Conservation (phyloP, 106 monocot genomes). For the Dendrobium chrysotoxum region DNA sequence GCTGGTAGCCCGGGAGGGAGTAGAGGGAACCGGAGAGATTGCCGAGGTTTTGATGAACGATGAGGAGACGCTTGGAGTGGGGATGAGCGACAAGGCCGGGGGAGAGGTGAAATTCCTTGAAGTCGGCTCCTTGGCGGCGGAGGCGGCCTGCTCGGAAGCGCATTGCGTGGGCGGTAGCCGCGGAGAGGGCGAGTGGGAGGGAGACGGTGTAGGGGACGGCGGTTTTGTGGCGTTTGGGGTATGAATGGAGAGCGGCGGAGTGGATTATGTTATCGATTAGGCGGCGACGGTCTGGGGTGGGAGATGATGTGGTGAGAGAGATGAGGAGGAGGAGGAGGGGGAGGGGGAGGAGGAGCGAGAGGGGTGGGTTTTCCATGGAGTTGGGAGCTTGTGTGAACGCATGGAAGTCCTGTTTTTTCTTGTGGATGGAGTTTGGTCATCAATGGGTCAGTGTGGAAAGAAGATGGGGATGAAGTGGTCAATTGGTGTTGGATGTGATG, state of each 20-base stretch:
- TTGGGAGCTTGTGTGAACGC: background rate
- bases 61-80: conserved; percentile 24
- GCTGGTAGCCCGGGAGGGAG: conserved; percentile 19
- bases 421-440: no score
- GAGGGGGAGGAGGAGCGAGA: conserved; percentile 10
- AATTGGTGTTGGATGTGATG: no score
- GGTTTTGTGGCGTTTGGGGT: conserved; percentile 27
- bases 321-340: conserved; percentile 8
- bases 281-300: conserved; percentile 5
- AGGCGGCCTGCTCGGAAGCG: conserved; percentile 44
- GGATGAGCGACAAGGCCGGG: conserved; percentile 30
- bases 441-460: no score
- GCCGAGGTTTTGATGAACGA: conserved; percentile 37
- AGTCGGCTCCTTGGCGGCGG: conserved; percentile 23
- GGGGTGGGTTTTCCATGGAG: conserved; percentile 4
- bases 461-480: no score
- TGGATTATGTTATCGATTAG: conserved; percentile 29
- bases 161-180: conserved; percentile 19
- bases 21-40: conserved; percentile 37
- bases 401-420: background rate
- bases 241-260: conserved; percentile 30
- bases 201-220: conserved; percentile 32
- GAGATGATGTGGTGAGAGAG: background rate
- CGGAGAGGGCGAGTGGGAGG: conserved; percentile 31
- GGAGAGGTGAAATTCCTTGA: conserved; percentile 36